These are phyloP conservation scores for Colletotrichum scovillei DNA, from an alignment of 2,329 filamentous ascomycete genomes.

Conservation along the genomic window DNA sequence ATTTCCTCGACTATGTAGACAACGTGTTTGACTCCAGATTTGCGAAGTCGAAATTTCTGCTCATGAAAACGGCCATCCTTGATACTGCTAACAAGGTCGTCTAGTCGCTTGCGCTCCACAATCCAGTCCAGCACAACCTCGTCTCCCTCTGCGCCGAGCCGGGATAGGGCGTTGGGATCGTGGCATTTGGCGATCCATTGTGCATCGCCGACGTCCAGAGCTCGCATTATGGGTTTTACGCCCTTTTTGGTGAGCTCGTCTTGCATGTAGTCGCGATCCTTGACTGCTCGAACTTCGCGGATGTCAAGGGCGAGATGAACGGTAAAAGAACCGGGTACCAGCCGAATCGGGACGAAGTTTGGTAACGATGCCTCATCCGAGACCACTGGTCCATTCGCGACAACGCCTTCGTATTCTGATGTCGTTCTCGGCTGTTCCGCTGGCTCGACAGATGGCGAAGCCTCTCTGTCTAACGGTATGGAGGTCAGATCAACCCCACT, in stretches of 20 bases:
- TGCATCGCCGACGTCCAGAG: constrained; percentile 78
- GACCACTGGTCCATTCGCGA: constrained; percentile 50
- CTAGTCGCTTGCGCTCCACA: constrained; percentile 82
- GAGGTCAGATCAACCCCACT: constrained; percentile 1
- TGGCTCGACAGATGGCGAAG: constrained; percentile 12
- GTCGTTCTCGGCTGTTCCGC: constrained; percentile 38
- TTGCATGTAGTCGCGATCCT: constrained; percentile 81
- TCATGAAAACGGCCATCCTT: constrained; percentile 86
- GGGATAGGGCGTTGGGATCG: constrained; percentile 65
- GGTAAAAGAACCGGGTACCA: constrained; percentile 75
- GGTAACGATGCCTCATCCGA: constrained; percentile 50
- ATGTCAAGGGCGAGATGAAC: constrained; percentile 80
- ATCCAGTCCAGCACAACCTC: constrained; percentile 85
- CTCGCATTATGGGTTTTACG: constrained; percentile 73
- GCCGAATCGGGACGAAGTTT: constrained; percentile 67
- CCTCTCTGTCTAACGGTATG: neutral
- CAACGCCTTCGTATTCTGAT: constrained; percentile 49
- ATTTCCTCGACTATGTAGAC: constrained; percentile 85
- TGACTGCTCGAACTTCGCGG: constrained; percentile 79
- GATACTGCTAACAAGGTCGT: constrained; percentile 83
- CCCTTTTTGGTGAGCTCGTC: constrained; percentile 76
- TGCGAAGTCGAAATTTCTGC: constrained; percentile 83
- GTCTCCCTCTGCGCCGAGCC: constrained; percentile 70
- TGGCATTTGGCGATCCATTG: constrained; percentile 83
- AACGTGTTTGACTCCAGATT: constrained; percentile 79